Base-by-base conservation (phyloP, 495 filamentous ascomycete species). In the Aspergillus incahuasiensis region DNA sequence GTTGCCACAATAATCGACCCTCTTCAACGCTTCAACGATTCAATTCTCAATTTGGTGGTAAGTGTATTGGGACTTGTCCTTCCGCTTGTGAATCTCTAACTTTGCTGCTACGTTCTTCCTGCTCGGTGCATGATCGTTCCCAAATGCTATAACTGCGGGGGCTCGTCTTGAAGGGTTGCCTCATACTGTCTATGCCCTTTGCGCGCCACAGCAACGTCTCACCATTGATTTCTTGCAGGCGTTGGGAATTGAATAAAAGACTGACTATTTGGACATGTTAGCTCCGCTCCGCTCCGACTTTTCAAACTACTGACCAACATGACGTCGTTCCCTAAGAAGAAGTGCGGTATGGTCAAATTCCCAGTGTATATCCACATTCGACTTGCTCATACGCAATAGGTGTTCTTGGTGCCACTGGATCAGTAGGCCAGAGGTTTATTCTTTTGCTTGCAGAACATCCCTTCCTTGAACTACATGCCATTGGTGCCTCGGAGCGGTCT, bases 351-450 rank as follows among this genome's bases (percentile, higher is more conserved):
- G 74, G 40, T 48, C 16, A 25, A 47, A 45, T 44, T 40, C 13
- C 6, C 12, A 22, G 0, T 30, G 5, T 0, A 43, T 18, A 6
- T 15, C 15, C 18, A 46, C 18, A 34, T 44, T 18, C 59, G 68
- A 39, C n/a, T 34, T 48, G 28, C 63, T 76, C 32, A 73, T 59
- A n/a, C 47, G 9, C 9, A 48, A 41, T 54, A 77, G 70, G 72
- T 73, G 68, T 77, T 53, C 65, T 76, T 39, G 73, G 74, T 58
- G 74, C 74, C 57, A 77, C 74, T 19, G 90, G 90, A 58, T 91
- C 88, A 4, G 90, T 92, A 20, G 90, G 90, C 48, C 89, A 92
- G 71, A 82, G 89, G 57, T 94, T 94, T 64, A 90, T 92, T 64
- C 80, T 94, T 0, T 78, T 94, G 21, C 84, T 94, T 55, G 84